Evolutionary conservation across 176 grass and related monocot species (phyloP), one percentile per base, ranked within the genome.

Genomic region (Phragmites australis): DNA sequence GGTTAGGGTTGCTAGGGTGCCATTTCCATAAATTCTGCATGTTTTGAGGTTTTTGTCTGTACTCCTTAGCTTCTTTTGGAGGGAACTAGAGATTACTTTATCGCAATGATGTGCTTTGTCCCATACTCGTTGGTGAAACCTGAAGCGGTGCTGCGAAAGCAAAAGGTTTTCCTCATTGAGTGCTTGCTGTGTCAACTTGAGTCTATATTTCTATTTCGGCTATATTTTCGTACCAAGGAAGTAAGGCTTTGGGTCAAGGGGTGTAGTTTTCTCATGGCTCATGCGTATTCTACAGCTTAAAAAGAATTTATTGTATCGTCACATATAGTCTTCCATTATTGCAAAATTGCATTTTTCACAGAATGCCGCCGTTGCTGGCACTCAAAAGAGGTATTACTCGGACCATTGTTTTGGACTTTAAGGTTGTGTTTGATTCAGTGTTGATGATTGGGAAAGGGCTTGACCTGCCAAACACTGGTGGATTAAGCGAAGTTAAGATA

Each of bases 1-100:
- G 19, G 25, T 53, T 71, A 44, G 30, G 26, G 29, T 37, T n/a
- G 8, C 60, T 69, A 40, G 43, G 52, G 29, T 5, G 31, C 21
- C 8, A 6, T 59, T 22, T 76, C 64, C 82, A 63, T 49, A 17
- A 64, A 71, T 89, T 81, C 47, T 89, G 87, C 77, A 42, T 85
- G 77, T 54, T 85, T 89, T 85, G 22, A 46, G 77, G 37, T 43
- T 17, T 19, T 63, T 81, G 63, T 70, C 70, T 81, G 34, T 70
- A 68, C 61, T 66, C 41, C 53, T 76, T 68, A 34, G 27, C 46
- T 63, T 55, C 26, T 76, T 75, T 75, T 83, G 61, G 53, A 54
- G 34, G 15, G 25, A 30, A 53, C 8, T 54, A 44, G 25, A 43
- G 40, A 69, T 75, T 76, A 56, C 54, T 80, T 75, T 81, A 47